A percentile compares a stretch with the other conserved stretches of the same genome.
Evolutionary conservation across 1,284 basidiomycete genomes (phyloP).

Genomic region (Apiotrichum laibachii): DNA sequence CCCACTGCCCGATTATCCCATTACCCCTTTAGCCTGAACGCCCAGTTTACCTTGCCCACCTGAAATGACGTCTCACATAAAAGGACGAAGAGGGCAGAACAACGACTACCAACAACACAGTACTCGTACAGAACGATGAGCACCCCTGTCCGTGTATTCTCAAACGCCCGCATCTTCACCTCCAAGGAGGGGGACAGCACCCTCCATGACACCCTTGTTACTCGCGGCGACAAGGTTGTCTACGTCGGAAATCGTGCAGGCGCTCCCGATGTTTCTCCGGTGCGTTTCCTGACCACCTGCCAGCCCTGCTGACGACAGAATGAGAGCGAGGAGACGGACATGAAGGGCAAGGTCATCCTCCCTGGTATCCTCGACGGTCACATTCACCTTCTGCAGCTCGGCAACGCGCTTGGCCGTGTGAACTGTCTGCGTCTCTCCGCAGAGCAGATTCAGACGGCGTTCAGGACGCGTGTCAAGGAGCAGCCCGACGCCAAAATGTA

Average conservation of each 20-base stretch:
- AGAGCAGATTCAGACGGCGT: constrained; percentile 20
- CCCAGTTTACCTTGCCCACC: not conserved
- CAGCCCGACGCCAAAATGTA: constrained; percentile 18
- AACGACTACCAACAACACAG: too few relatives aligned
- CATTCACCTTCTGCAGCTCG: constrained; percentile 33
- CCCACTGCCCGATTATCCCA: not conserved
- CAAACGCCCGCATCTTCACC: constrained; percentile 33
- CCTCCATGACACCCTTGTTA: constrained; percentile 24
- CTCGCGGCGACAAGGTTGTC: constrained; percentile 18
- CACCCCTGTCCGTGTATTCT: constrained; percentile 12
- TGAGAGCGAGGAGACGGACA: constrained; percentile 12
- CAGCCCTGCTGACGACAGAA: not conserved
- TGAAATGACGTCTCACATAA: not conserved
- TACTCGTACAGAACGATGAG: not conserved
- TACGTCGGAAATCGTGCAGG: constrained; percentile 19
- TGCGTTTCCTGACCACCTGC: not conserved
- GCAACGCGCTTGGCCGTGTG: constrained; percentile 22
- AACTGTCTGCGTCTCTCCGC: constrained; percentile 12
- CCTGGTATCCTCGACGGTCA: constrained; percentile 38
- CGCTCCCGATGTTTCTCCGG: not conserved
- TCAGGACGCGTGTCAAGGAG: constrained; percentile 3
- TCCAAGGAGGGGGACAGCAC: constrained; percentile 12
- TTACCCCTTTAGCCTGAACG: not conserved
- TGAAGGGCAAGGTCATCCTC: constrained; percentile 25
- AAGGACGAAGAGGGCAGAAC: not conserved